Conservation (phyloP, 177 flowering plant genomes). For the Tripterygium wilfordii region DNA sequence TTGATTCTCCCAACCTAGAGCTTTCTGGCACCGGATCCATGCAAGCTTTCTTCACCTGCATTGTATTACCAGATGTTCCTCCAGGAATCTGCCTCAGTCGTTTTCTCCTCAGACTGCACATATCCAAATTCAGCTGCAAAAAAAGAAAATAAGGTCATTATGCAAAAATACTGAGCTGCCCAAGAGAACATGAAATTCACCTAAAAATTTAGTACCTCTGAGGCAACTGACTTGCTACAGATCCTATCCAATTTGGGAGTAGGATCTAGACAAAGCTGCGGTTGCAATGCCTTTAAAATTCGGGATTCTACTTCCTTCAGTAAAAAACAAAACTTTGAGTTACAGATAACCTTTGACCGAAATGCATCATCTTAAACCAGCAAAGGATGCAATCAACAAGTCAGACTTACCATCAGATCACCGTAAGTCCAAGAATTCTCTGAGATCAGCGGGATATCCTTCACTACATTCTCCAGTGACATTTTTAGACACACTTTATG, state of each 20-base stretch:
- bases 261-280: constrained; percentile 82
- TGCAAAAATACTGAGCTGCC: too few species aligned
- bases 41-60: constrained; percentile 69
- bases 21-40: constrained; percentile 59
- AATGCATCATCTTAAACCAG: neutral
- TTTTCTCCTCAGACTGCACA: constrained; percentile 49
- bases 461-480: constrained; percentile 92
- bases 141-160: too few species aligned
- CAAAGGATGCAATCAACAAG: constrained; percentile 4
- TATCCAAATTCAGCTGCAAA: constrained; percentile 67
- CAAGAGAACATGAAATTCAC: constrained; percentile 4
- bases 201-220: constrained; percentile 41
- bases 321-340: neutral
- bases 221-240: constrained; percentile 31
- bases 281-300: constrained; percentile 85
- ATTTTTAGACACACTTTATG: constrained; percentile 64
- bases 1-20: constrained; percentile 46
- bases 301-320: constrained; percentile 88
- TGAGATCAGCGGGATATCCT: constrained; percentile 80
- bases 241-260: constrained; percentile 80
- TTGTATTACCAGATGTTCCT: constrained; percentile 48
- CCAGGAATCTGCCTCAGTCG: constrained; percentile 65
- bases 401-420: constrained; percentile 77
- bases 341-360: neutral
- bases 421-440: constrained; percentile 90